Evolutionary conservation across 2,329 filamentous ascomycete species (phyloP).

Genomic region (Laburnicola sp.): DNA sequence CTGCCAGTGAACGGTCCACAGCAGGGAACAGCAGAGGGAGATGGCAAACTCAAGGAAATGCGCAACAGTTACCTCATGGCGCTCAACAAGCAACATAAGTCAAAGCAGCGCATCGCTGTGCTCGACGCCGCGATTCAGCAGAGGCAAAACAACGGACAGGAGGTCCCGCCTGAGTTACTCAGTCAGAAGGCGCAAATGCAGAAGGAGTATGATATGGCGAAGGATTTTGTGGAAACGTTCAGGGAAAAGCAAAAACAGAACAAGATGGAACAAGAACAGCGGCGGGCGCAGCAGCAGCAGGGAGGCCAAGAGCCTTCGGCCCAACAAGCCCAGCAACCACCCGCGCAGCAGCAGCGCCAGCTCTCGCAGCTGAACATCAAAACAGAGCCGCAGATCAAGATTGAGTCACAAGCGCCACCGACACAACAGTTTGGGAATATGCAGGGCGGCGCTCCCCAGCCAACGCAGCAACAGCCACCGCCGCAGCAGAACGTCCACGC

Average conservation of each 20-base stretch:
- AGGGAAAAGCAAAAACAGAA: constrained; percentile 38
- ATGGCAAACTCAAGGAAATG: constrained; percentile 42
- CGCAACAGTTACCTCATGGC: constrained; percentile 41
- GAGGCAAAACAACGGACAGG: constrained; percentile 36
- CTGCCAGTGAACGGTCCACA: constrained; percentile 34
- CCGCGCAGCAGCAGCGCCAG: constrained; percentile 32
- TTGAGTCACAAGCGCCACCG: constrained; percentile 36
- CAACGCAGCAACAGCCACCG: constrained; percentile 20
- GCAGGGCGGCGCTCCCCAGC: constrained; percentile 18
- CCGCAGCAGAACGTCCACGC: constrained; percentile 16
- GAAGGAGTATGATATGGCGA: constrained; percentile 34
- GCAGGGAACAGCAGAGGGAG: constrained; percentile 41
- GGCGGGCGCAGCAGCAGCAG: constrained; percentile 38
- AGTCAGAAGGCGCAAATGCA: constrained; percentile 33
- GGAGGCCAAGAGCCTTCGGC: constrained; percentile 20
- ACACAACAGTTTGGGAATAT: constrained; percentile 32
- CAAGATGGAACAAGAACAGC: constrained; percentile 39
- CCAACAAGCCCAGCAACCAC: constrained; percentile 25
- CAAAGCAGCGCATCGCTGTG: constrained; percentile 30
- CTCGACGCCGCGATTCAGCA: constrained; percentile 36
- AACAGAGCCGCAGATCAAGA: constrained; percentile 42
- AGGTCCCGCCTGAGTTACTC: constrained; percentile 36
- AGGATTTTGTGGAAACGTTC: constrained; percentile 42
- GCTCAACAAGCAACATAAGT: constrained; percentile 37
- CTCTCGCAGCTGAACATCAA: constrained; percentile 36